Conservation (phyloP, 768 basidiomycete genomes). For the Lentinus tigrinus region DNA sequence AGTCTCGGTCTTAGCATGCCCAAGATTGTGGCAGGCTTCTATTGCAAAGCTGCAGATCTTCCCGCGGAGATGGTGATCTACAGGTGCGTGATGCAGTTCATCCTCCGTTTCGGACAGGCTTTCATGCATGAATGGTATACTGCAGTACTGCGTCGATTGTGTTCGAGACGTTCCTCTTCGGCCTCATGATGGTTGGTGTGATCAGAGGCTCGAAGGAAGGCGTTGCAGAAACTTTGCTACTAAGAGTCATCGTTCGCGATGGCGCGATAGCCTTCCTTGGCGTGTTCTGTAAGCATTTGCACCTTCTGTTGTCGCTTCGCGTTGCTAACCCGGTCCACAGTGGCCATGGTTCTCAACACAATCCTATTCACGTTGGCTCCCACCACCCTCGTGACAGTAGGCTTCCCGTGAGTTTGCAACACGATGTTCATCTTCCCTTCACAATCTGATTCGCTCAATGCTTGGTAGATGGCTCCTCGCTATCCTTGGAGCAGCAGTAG, state of each 20-base stretch:
- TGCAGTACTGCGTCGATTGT: conserved; percentile 23
- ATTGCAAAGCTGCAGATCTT: conserved; percentile 8
- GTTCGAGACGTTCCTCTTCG: conserved; percentile 27
- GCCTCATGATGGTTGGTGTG: conserved; percentile 24
- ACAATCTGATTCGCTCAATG: too few relatives aligned
- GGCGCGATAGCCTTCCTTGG: conserved; percentile 27
- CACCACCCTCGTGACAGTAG: conserved; percentile 12
- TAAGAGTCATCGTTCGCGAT: conserved; percentile 25
- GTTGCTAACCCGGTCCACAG: background rate
- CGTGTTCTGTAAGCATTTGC: conserved; percentile 22
- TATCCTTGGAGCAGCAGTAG: conserved; percentile 12
- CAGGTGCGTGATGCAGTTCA: conserved; percentile 5
- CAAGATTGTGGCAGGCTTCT: conserved; percentile 7
- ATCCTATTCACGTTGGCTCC: conserved; percentile 16
- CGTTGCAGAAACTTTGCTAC: conserved; percentile 22
- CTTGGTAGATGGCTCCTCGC: conserved; percentile 10
- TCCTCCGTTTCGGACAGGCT: background rate
- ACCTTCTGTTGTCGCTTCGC: too few relatives aligned
- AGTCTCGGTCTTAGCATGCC: conserved; percentile 13
- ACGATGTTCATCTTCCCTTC: background rate
- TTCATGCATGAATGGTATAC: background rate
- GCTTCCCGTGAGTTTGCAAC: conserved; percentile 10
- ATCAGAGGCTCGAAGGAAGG: conserved; percentile 19
- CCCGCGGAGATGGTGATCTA: conserved; percentile 15
- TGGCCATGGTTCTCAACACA: conserved; percentile 16